Evolutionary conservation across 345 rosid genomes (phyloP).

Genomic region (Gossypium raimondii): DNA sequence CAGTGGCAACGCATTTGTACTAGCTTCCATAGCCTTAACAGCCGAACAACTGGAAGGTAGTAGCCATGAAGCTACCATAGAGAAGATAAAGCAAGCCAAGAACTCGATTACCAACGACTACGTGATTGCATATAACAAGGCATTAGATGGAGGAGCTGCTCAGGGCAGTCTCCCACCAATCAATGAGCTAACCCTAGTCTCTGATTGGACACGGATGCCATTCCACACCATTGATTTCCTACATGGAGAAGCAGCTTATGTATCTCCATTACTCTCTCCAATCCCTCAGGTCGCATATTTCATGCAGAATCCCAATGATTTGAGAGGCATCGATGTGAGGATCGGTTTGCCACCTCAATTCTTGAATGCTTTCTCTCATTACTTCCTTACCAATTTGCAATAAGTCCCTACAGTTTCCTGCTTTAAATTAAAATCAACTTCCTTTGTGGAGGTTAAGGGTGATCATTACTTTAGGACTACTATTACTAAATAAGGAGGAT

Average conservation of each 20-base stretch:
- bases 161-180: constrained; percentile 48
- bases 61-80: constrained; percentile 30
- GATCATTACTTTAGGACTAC: not conserved
- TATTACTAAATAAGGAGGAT: not conserved
- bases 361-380: constrained; percentile 29
- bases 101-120: constrained; percentile 39
- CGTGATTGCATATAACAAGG: constrained; percentile 47
- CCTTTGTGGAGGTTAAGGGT: not conserved
- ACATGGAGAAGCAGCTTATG: constrained; percentile 35
- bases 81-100: constrained; percentile 55
- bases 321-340: constrained; percentile 40
- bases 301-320: constrained; percentile 54
- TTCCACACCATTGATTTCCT: constrained; percentile 52
- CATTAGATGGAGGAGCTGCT: constrained; percentile 38
- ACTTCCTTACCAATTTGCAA: constrained; percentile 27
- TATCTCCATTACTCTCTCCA: constrained; percentile 54
- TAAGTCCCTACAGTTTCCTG: not conserved
- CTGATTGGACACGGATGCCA: constrained; percentile 73
- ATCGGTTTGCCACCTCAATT: constrained; percentile 46
- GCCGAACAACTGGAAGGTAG: constrained; percentile 38
- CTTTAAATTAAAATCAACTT: not conserved
- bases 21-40: constrained; percentile 48
- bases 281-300: constrained; percentile 62
- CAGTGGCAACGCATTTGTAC: constrained; percentile 62
- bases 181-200: constrained; percentile 48